Conservation (phyloP, 306 rosid genomes). For the Carpinus viminea region DNA sequence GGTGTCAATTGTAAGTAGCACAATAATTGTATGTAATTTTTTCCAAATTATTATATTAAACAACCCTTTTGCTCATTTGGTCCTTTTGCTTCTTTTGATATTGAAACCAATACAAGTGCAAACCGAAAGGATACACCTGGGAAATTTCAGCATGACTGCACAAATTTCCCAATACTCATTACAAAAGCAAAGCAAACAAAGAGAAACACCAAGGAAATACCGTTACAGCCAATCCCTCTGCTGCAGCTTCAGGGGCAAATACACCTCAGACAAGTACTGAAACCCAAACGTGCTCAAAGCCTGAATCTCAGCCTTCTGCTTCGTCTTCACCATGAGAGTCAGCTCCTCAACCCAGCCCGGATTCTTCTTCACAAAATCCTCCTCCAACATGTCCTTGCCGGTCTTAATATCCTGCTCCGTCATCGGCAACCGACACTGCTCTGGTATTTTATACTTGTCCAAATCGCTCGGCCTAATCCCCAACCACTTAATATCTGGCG, state of each 20-base stretch:
- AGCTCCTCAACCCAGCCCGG: slow-evolving; percentile 96
- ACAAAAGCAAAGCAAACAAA: background rate
- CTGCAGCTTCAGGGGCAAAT: slow-evolving; percentile 85
- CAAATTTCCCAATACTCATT: background rate
- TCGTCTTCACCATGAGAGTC: slow-evolving; percentile 86
- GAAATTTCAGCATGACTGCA: background rate
- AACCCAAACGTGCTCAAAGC: slow-evolving; percentile 90
- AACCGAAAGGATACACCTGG: background rate
- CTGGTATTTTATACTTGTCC: slow-evolving; percentile 92
- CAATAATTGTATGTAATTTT: slow-evolving; percentile 6
- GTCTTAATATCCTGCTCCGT: slow-evolving; percentile 97
- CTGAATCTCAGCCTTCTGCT: slow-evolving; percentile 98
- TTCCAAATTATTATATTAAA: slow-evolving; percentile 21
- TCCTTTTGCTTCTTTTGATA: background rate
- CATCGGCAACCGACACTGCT: slow-evolving; percentile 89
- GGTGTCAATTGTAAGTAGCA: slow-evolving; percentile 17
- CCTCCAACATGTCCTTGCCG: slow-evolving; percentile 89
- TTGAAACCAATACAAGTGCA: too few relatives aligned
- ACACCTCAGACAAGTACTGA: slow-evolving; percentile 86
- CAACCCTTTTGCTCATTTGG: background rate
- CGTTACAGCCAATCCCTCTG: slow-evolving; percentile 73
- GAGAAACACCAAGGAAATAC: background rate
- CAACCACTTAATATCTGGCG: slow-evolving; percentile 93
- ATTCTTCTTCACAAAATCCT: slow-evolving; percentile 93
- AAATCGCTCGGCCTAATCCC: slow-evolving; percentile 90